Evolutionary conservation across 495 filamentous ascomycete genomes (phyloP).

Genomic region (Aspergillus diversus): DNA sequence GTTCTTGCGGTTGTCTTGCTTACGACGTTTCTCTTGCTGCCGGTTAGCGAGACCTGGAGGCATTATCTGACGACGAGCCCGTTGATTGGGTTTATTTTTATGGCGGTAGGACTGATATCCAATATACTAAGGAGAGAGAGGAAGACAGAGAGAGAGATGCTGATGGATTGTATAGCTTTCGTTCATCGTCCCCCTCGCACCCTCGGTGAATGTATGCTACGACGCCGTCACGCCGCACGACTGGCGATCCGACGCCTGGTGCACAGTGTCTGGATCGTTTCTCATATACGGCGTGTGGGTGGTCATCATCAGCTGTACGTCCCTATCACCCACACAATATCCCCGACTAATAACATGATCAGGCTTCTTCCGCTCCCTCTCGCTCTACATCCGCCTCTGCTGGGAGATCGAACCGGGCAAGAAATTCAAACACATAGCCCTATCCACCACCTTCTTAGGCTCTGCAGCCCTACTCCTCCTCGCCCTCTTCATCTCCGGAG

Average conservation of each 20-base stretch:
- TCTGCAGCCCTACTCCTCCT: neutral
- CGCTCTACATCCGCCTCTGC: neutral
- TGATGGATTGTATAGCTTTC: neutral
- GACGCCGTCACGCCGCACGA: neutral
- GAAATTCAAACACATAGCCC: neutral
- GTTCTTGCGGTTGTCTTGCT: neutral
- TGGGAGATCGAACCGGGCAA: neutral
- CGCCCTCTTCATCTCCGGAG: neutral
- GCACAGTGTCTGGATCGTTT: neutral
- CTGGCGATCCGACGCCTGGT: neutral
- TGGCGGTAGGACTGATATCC: neutral
- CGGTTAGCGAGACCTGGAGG: neutral
- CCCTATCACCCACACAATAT: neutral
- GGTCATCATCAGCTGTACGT: neutral
- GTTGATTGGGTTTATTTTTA: neutral
- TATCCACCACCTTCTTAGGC: neutral
- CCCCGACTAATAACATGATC: neutral
- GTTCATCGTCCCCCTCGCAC: neutral
- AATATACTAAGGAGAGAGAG: too few relatives aligned
- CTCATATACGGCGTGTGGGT: neutral
- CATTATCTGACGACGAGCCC: constrained; percentile 1
- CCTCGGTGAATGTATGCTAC: neutral
- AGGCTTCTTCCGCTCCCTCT: constrained; percentile 2
- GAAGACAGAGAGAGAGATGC: too few relatives aligned
- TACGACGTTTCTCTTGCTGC: neutral